These are phyloP conservation scores for Penicillium italicum DNA, from an alignment of 2,329 filamentous ascomycete species.

Conservation along the genomic window DNA sequence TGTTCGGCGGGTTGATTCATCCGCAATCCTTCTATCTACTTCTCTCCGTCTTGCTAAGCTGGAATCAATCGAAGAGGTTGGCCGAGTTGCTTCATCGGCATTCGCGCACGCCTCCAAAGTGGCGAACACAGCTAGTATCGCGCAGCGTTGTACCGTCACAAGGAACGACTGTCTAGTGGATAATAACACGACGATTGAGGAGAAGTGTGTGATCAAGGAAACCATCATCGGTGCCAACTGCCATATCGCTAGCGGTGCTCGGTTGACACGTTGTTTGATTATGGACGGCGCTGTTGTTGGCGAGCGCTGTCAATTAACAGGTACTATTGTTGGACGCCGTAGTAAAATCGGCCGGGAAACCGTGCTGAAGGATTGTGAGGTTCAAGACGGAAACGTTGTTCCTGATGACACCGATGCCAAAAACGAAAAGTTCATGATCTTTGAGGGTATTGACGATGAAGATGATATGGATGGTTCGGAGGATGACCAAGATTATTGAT, in stretches of 20 bases:
- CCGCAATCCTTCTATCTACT: conserved; percentile 72
- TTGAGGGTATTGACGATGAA: conserved; percentile 43
- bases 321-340: conserved; percentile 78
- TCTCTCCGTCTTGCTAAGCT: conserved; percentile 86
- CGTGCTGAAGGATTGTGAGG: conserved; percentile 82
- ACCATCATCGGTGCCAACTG: conserved; percentile 83
- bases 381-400: conserved; percentile 79
- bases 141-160: conserved; percentile 75
- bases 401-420: conserved; percentile 70
- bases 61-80: conserved; percentile 60
- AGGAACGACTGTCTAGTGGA: conserved; percentile 77
- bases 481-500: conserved; percentile 21
- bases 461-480: conserved; percentile 35
- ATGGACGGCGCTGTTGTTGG: conserved; percentile 91
- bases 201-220: conserved; percentile 89
- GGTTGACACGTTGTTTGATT: conserved; percentile 78
- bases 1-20: conserved; percentile 83
- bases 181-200: conserved; percentile 83
- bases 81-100: conserved; percentile 58
- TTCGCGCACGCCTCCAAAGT: conserved; percentile 78
- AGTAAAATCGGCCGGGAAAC: conserved; percentile 78
- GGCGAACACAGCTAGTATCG: conserved; percentile 77
- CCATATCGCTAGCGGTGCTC: conserved; percentile 79
- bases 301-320: conserved; percentile 77
- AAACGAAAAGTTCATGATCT: conserved; percentile 60